Evolutionary conservation across 306 rosid species (phyloP).

Genomic region (Arachis hypogaea): DNA sequence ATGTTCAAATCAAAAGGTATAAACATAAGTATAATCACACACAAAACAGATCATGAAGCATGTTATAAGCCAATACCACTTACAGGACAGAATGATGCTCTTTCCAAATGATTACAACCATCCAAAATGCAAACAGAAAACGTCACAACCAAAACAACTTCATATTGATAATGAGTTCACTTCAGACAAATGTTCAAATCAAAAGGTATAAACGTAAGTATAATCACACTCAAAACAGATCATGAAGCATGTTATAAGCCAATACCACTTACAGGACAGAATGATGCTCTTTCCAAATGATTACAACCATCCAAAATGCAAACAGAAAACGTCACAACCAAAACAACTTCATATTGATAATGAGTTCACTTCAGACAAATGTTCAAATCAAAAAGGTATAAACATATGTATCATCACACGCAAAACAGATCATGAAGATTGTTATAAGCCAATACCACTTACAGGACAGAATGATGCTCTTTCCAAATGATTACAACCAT

Average conservation of each 20-base stretch:
- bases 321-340: no score
- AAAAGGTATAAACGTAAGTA: slow-evolving; percentile 7
- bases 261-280: slow-evolving; percentile 74
- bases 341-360: no score
- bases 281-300: slow-evolving; percentile 76
- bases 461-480: slow-evolving; percentile 82
- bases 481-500: slow-evolving; percentile 89
- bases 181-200: slow-evolving; percentile 7
- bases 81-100: slow-evolving; percentile 82
- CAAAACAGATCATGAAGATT: not conserved
- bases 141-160: no score
- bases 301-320: slow-evolving; percentile 71
- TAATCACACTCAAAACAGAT: not conserved
- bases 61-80: slow-evolving; percentile 38
- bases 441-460: slow-evolving; percentile 43
- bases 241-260: not conserved
- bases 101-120: slow-evolving; percentile 87
- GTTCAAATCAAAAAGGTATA: slow-evolving; percentile 8
- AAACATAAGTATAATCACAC: slow-evolving; percentile 1
- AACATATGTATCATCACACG: not conserved
- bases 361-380: not conserved
- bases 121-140: slow-evolving; percentile 39
- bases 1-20: slow-evolving; percentile 13
- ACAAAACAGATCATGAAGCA: slow-evolving; percentile 7
- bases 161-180: no score